A percentile compares a stretch with the other conserved stretches of the same genome.
phyloP scores from a whole-genome alignment of 2,329 filamentous ascomycete species.

The Exophiala mesophila region DNA sequence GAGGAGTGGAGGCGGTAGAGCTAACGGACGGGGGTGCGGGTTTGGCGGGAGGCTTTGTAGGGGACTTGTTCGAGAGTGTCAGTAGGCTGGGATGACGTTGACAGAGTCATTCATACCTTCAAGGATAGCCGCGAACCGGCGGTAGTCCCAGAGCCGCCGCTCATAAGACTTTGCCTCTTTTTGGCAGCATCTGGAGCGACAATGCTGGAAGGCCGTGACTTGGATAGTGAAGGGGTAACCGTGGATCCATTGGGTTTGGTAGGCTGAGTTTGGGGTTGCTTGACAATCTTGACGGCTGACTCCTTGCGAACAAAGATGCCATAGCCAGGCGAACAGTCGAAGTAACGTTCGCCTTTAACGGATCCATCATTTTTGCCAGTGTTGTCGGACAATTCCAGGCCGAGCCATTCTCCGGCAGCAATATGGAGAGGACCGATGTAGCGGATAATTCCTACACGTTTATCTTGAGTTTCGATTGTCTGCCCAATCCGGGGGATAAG shows the following conservation, averaged over 20 bases:
- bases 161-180: constrained; percentile 63
- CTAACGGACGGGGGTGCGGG: constrained; percentile 50
- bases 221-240: constrained; percentile 29
- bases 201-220: constrained; percentile 38
- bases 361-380: constrained; percentile 92
- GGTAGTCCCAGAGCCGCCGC: constrained; percentile 55
- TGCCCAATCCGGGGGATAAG: constrained; percentile 54
- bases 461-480: constrained; percentile 72
- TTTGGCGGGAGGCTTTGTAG: constrained; percentile 75
- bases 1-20: constrained; percentile 55
- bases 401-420: constrained; percentile 78
- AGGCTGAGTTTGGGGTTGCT: constrained; percentile 36
- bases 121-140: constrained; percentile 31
- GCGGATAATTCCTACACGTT: constrained; percentile 69
- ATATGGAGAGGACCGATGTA: constrained; percentile 76
- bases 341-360: constrained; percentile 82
- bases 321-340: constrained; percentile 65
- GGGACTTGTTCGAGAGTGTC: constrained; percentile 51
- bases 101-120: constrained; percentile 30
- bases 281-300: constrained; percentile 57
- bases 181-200: constrained; percentile 52
- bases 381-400: constrained; percentile 76
- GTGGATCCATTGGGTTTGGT: constrained; percentile 28
- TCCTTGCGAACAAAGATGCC: constrained; percentile 83
- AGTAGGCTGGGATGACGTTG: constrained; percentile 2